Evolutionary conservation across 495 filamentous ascomycete species (phyloP).

Genomic region (Daldinia concentrica): DNA sequence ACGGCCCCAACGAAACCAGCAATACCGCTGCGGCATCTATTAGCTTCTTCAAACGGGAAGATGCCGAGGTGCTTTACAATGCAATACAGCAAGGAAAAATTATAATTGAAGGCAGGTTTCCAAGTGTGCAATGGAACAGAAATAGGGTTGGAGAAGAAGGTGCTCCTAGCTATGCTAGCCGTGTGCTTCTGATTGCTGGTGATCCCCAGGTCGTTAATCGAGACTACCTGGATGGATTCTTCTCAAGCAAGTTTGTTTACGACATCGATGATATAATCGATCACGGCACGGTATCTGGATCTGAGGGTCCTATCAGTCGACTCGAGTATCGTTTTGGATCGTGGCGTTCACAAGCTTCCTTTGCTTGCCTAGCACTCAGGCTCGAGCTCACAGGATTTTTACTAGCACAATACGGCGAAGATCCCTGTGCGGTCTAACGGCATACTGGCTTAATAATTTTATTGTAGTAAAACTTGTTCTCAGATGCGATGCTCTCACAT

Average conservation of each 20-base stretch:
- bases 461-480: not conserved
- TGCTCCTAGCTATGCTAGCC: conserved; percentile 7
- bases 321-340: conserved; percentile 54
- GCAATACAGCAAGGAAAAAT: conserved; percentile 6
- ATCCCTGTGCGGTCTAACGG: conserved; percentile 21
- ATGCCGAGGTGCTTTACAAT: conserved; percentile 9
- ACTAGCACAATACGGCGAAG: conserved; percentile 7
- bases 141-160: conserved; percentile 13
- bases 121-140: conserved; percentile 15
- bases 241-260: conserved; percentile 35
- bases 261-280: conserved; percentile 36
- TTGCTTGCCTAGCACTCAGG: conserved; percentile 45
- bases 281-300: conserved; percentile 3
- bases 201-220: conserved; percentile 34
- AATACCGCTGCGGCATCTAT: conserved; percentile 14
- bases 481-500: not conserved
- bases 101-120: not conserved
- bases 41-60: conserved; percentile 24
- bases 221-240: conserved; percentile 20
- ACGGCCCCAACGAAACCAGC: not conserved
- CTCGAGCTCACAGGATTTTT: conserved; percentile 37
- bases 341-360: conserved; percentile 50
- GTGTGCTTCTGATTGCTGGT: conserved; percentile 35
- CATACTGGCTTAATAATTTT: not conserved
- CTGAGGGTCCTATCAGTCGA: conserved; percentile 6